phyloP scores from a whole-genome alignment of 495 filamentous ascomycete species.

The Aspergillus panamensis region DNA sequence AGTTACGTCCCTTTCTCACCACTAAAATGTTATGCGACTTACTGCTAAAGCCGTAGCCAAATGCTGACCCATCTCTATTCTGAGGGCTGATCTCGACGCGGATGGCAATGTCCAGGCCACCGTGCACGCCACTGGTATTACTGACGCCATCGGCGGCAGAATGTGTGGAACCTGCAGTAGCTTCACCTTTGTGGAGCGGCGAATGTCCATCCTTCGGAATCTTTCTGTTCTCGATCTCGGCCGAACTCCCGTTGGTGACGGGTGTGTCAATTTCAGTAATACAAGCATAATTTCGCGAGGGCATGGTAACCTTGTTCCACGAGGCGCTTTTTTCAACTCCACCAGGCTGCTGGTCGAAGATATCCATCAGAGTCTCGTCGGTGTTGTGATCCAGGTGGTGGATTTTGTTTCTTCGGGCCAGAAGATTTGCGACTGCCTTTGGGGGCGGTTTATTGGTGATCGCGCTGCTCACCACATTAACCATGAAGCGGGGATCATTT shows the following conservation, averaged over 20 bases:
- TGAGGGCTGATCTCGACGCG: conserved; percentile 69
- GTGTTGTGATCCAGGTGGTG: conserved; percentile 83
- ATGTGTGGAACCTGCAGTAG: conserved; percentile 61
- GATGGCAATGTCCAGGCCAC: conserved; percentile 64
- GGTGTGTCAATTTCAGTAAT: conserved; percentile 61
- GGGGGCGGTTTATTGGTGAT: conserved; percentile 96
- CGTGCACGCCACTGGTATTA: conserved; percentile 53
- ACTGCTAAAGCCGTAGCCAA: conserved; percentile 65
- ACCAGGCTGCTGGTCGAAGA: conserved; percentile 84
- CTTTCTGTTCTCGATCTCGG: conserved; percentile 20
- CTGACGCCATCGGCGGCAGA: conserved; percentile 52
- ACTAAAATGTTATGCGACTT: conserved; percentile 21
- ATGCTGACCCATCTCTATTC: conserved; percentile 57
- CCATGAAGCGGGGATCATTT: conserved; percentile 68
- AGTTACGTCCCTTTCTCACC: neutral
- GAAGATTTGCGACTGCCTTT: conserved; percentile 79
- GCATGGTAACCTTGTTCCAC: conserved; percentile 85
- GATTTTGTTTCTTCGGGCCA: conserved; percentile 84
- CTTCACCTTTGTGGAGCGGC: conserved; percentile 62
- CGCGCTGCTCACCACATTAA: conserved; percentile 69
- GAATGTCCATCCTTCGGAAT: conserved; percentile 58
- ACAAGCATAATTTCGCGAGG: conserved; percentile 80
- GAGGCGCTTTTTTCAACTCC: conserved; percentile 58
- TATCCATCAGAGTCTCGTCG: conserved; percentile 81
- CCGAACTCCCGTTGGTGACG: conserved; percentile 21